Conservation (phyloP, 2,329 filamentous ascomycete genomes). For the Xylariaceae sp. region DNA sequence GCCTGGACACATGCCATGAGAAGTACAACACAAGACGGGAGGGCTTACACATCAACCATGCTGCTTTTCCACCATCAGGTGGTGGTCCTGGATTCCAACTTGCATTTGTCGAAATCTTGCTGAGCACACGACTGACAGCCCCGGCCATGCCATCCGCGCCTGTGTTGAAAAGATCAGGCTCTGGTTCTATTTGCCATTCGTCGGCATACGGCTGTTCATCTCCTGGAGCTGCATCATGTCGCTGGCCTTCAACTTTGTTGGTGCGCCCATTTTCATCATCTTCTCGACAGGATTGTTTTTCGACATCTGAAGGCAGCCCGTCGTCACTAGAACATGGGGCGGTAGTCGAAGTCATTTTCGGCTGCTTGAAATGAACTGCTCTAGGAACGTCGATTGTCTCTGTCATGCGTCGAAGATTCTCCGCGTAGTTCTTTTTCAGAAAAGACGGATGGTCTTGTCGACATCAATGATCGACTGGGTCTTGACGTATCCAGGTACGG, state of each 20-base stretch:
- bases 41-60: constrained; percentile 42
- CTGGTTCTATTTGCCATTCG: constrained; percentile 15
- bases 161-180: constrained; percentile 19
- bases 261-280: no score
- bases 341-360: background rate
- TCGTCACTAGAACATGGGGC: background rate
- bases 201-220: background rate
- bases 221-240: no score
- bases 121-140: constrained; percentile 34
- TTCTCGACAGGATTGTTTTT: background rate
- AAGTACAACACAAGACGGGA: background rate
- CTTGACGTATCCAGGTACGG: no score
- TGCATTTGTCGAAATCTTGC: constrained; percentile 35
- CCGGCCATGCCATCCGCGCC: constrained; percentile 13
- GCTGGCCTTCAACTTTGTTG: no score
- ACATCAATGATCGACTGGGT: no score
- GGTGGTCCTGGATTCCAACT: constrained; percentile 41
- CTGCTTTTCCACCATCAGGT: constrained; percentile 44
- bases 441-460: no score
- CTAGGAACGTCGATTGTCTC: no score
- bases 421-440: no score
- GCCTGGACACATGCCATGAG: background rate
- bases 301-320: background rate
- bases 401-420: no score
- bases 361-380: no score